These are phyloP conservation scores for Tolypocladium sp. DNA, from an alignment of 2,329 filamentous ascomycete genomes.

Conservation along the genomic window DNA sequence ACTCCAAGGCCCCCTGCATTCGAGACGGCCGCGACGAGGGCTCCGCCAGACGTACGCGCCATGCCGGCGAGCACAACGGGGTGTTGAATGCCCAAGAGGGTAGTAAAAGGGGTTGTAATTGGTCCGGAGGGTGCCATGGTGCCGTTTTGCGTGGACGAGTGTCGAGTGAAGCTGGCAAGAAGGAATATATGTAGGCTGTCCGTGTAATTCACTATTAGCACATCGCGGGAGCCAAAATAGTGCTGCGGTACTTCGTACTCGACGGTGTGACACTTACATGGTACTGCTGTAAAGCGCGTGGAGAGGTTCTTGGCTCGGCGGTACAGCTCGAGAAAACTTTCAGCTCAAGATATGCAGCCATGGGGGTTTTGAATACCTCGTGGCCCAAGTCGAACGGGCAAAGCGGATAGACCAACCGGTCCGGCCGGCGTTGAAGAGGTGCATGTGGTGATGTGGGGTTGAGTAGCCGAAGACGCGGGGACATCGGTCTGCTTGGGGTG, in stretches of 20 bases:
- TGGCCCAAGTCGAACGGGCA: background rate
- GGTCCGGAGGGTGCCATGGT: conserved; percentile 36
- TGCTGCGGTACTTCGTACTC: background rate
- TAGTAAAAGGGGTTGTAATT: conserved; percentile 69
- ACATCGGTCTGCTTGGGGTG: background rate
- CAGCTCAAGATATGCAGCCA: background rate
- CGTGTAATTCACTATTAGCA: background rate
- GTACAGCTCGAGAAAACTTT: no score
- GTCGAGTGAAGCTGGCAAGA: background rate
- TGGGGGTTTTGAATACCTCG: background rate
- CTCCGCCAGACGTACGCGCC: conserved; percentile 73
- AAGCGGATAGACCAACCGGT: background rate
- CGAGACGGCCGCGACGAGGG: conserved; percentile 78
- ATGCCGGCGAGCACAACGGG: conserved; percentile 90
- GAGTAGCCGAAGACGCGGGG: background rate
- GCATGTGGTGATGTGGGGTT: background rate
- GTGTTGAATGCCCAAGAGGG: conserved; percentile 73
- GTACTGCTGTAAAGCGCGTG: background rate
- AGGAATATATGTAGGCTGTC: background rate
- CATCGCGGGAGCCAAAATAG: background rate
- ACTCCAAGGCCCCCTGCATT: conserved; percentile 81
- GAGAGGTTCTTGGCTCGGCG: background rate
- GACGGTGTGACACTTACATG: background rate
- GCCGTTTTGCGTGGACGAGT: background rate
- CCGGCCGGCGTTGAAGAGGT: background rate